Evolutionary conservation across 805 yeast species (phyloP), one percentile per base, ranked within the genome.

Genomic region (Wickerhamiella nectarea): DNA sequence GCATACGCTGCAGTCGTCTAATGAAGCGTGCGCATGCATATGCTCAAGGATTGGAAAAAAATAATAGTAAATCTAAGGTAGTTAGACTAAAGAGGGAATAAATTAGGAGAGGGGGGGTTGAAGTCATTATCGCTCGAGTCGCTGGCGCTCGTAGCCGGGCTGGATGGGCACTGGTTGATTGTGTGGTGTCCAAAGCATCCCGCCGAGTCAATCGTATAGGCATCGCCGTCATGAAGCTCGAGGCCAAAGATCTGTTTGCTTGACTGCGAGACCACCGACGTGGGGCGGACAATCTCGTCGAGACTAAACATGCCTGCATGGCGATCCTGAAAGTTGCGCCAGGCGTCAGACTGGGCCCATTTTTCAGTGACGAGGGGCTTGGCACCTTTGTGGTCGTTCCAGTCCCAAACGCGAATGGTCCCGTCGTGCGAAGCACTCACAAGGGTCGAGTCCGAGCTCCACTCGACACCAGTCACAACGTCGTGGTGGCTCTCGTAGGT

Each of bases 381-480:
- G 8, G 17, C 12, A 11, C 15, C 31, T 8, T 12, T 37, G 17
- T 47, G 46, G 26, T 45, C 41, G 18, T 47, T 44, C 14, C 74
- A 61, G 56, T 75, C 74, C 87, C 87, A 80, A 46, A 75, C 75
- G 9, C 77, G 65, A n/a, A 80, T 70, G 43, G 68, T 71, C 3
- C 86, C 86, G 53, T 80, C 85, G 38, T 65, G 61, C 1, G 80
- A 73, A 6, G 80, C 76, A 1, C 80, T 67, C 52, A 74, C 72
- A 24, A 79, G 49, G 54, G 74, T 75, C 18, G 64, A 60, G 21
- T 63, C 61, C 43, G 66, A 65, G 2, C 67, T 57, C 89, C 91
- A 83, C 48, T 75, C 73, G 31, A 83, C 52, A 18, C 75, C 61
- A 6, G 75, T 71, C 12, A 83, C 65, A 26, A 59, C 58, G 47